A percentile compares a stretch with the other conserved stretches of the same genome.
phyloP scores from a whole-genome alignment of 805 yeast species.

The Metschnikowia aberdeeniae region DNA sequence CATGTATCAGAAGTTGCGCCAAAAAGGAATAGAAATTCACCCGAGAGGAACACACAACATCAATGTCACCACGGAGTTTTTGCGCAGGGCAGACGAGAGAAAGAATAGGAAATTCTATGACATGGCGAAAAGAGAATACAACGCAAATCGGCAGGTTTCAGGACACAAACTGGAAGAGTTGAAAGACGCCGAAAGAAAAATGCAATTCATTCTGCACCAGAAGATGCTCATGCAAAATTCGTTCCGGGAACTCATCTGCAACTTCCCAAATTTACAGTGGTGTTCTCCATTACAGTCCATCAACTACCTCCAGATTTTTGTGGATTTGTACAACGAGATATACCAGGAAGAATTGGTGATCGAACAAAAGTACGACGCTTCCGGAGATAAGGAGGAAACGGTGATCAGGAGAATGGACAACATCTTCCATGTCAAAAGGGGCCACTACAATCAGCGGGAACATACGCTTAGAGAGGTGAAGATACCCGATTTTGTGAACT shows the following conservation, averaged over 20 bases:
- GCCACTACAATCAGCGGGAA: slow-evolving; percentile 2
- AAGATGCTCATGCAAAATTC: slow-evolving; percentile 9
- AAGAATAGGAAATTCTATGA: neutral
- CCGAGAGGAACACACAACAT: slow-evolving; percentile 1
- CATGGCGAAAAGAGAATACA: neutral
- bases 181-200: neutral
- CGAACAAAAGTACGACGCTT: slow-evolving; percentile 8
- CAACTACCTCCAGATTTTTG: slow-evolving; percentile 15
- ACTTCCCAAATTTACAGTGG: slow-evolving; percentile 10
- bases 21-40: slow-evolving; percentile 2
- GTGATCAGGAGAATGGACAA: slow-evolving; percentile 8
- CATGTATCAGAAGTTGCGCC: slow-evolving; percentile 1
- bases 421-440: neutral
- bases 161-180: neutral
- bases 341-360: slow-evolving; percentile 13
- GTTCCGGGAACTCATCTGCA: slow-evolving; percentile 9
- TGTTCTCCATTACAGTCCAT: slow-evolving; percentile 14
- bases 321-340: slow-evolving; percentile 15
- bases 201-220: slow-evolving; percentile 4
- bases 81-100: neutral
- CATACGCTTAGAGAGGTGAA: neutral
- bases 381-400: slow-evolving; percentile 11
- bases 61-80: slow-evolving; percentile 3
- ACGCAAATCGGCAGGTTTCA: no score
- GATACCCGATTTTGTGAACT: slow-evolving; percentile 15